Conservation (phyloP, 169 alveolate genomes). For the Perkinsus marinus region DNA sequence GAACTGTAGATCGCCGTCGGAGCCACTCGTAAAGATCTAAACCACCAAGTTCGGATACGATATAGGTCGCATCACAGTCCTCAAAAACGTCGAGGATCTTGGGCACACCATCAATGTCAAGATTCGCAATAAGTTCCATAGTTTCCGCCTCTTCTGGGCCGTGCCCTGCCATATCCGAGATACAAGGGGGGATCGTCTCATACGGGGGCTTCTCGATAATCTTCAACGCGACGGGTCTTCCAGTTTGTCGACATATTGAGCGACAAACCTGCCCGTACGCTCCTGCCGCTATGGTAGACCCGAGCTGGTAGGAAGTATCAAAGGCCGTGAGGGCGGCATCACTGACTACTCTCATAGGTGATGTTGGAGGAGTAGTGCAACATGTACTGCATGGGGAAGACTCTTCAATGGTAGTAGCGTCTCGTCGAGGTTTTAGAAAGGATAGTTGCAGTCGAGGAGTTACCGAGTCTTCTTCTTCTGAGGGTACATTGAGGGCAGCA, state of each 20-base stretch:
- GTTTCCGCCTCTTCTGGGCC: neutral
- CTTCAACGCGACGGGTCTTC: neutral
- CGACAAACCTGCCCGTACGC: neutral
- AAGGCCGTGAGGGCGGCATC: neutral
- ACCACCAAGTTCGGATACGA: neutral
- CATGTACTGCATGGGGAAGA: too few species aligned
- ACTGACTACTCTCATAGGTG: too few species aligned
- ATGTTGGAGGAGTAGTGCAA: too few species aligned
- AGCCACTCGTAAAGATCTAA: neutral
- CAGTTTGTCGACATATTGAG: neutral
- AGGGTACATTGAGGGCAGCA: too few species aligned
- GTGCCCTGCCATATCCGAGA: neutral
- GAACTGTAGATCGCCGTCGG: neutral
- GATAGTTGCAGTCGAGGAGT: too few species aligned
- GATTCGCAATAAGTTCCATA: neutral
- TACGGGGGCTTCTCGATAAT: neutral
- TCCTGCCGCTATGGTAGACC: neutral
- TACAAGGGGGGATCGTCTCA: neutral
- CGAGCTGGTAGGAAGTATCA: neutral
- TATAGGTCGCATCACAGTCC: neutral
- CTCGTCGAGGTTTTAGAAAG: too few species aligned
- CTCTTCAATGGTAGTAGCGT: too few species aligned
- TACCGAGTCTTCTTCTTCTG: too few species aligned
- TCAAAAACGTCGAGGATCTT: neutral
- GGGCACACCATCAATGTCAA: neutral